Evolutionary conservation across 441 rosid species (phyloP), one percentile per base, ranked within the genome.

Genomic region (Kokia cookei): DNA sequence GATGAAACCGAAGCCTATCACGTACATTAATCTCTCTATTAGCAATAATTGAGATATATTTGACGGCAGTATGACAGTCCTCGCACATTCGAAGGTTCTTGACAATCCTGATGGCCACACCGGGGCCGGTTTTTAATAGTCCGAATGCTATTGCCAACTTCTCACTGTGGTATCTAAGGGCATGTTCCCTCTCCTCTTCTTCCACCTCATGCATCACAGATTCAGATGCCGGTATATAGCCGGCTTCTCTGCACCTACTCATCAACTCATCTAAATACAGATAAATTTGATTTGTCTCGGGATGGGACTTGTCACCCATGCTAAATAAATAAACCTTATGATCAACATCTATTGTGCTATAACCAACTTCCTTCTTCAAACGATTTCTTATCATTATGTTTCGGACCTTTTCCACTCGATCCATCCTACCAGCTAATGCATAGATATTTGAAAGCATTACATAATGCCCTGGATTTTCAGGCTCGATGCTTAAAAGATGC

Each of bases 81-180:
- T 89, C 95, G 9, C 96, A 92, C 84, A 92, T 94, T 35, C 95
- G 78, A 10, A 94, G 87, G 76, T 92, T 92, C 85, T 94, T 91
- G 66, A 91, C 88, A 24, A 94, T 78, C 78, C 85, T 88, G 32
- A 86, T 67, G 22, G 84, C 55, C 73, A 72, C 48, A 60, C 81
- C 87, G 40, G 79, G 77, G 68, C 78, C 71, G 15, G 91, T 87
- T 81, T 87, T 91, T 69, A 91, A 64, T 57, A 92, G 72, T 24
- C 98, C 96, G 47, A 87, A 94, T 69, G 95, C 93, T 26, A 90
- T 83, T 14, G 97, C 98, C 7, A 94, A 93, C 86, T 91, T 94
- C 89, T 92, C 97, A 26, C 98, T 91, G 57, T 94, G 98, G 82
- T 86, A 86, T 78, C 90, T 81, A 72, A 92, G 93, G 17, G 97